Percentiles rank a stretch among this genome's conserved stretches.
These are phyloP conservation scores for Suillus subalutaceus DNA, from an alignment of 768 basidiomycete species.

Conservation along the genomic window DNA sequence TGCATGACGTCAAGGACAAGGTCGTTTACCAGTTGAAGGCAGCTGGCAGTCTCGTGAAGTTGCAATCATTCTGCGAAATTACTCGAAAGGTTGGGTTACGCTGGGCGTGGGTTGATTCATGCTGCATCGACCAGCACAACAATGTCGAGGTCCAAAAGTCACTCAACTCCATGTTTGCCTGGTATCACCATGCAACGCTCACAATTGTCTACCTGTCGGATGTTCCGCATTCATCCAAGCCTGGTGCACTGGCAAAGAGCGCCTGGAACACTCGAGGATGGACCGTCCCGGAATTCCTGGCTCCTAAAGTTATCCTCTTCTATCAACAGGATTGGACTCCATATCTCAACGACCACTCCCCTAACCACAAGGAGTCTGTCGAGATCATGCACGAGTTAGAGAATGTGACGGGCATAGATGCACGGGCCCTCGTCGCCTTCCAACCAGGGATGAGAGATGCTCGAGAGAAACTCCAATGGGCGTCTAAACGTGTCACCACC, in stretches of 20 bases:
- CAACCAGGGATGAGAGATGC: neutral
- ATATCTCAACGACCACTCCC: too few species aligned
- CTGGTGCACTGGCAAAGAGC: too few species aligned
- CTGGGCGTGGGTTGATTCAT: neutral
- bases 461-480: neutral
- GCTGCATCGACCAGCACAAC: neutral
- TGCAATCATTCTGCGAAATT: neutral
- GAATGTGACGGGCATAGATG: neutral
- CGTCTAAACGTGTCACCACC: neutral
- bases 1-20: too few species aligned
- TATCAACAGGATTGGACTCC: too few species aligned
- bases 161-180: neutral
- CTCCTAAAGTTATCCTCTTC: too few species aligned
- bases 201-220: too few species aligned
- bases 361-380: too few species aligned
- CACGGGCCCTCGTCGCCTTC: neutral
- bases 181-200: neutral
- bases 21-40: too few species aligned
- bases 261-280: too few species aligned
- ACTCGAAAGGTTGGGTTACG: neutral
- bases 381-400: neutral
- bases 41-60: neutral
- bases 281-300: too few species aligned
- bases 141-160: neutral
- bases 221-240: too few species aligned